phyloP scores from a whole-genome alignment of 179 eudicot species.

The Actinidia polygama region DNA sequence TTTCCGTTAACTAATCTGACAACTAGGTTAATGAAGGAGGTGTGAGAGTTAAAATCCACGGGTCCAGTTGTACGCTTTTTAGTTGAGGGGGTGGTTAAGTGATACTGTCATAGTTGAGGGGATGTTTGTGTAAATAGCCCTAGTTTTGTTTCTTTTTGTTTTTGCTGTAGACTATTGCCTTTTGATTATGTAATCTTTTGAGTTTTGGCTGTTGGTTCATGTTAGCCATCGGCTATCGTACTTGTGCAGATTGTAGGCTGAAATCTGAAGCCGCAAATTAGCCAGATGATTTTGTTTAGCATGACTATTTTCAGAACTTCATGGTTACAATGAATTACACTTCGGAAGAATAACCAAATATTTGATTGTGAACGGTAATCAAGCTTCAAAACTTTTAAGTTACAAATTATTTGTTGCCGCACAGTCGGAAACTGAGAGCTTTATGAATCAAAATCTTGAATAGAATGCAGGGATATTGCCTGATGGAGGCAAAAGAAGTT shows the following conservation, averaged over 20 bases:
- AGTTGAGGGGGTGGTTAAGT: too few relatives aligned
- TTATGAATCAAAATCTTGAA: not conserved
- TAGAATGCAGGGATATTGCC: not conserved
- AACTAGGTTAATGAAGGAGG: too few relatives aligned
- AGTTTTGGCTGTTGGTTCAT: not conserved
- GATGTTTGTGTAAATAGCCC: too few relatives aligned
- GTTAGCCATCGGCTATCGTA: not conserved
- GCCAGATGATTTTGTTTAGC: not conserved
- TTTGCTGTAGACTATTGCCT: not conserved
- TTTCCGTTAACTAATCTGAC: too few relatives aligned
- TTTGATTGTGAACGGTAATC: not conserved
- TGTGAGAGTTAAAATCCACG: too few relatives aligned
- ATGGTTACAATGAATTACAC: too few relatives aligned
- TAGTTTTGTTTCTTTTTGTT: too few relatives aligned
- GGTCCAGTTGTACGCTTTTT: too few relatives aligned
- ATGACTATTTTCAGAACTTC: not conserved
- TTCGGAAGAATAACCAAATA: not conserved
- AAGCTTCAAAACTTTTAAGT: not conserved
- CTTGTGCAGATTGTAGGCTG: constrained; percentile 14
- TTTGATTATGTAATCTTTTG: not conserved
- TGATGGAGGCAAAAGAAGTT: not conserved
- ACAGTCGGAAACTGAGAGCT: not conserved
- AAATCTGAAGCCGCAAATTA: not conserved
- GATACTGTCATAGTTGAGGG: too few relatives aligned
- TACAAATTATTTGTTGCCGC: not conserved